A percentile compares a stretch with the other conserved stretches of the same genome.
Evolutionary conservation across 352 stramenopile genomes (phyloP).

Genomic region (Phytophthora quininea): DNA sequence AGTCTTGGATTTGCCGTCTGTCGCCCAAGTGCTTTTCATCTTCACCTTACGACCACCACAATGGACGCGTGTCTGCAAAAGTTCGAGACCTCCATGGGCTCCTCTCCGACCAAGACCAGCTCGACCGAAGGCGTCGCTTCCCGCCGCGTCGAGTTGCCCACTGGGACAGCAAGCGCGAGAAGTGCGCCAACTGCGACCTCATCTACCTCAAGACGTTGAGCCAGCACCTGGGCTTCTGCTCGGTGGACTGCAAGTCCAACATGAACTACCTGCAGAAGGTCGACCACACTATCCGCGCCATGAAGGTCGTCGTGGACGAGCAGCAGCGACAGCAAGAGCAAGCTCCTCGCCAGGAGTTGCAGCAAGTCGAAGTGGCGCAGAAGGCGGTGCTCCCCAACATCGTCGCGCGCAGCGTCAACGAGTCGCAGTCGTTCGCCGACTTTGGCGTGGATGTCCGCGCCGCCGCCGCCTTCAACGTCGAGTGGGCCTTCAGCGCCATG

Average conservation of each 20-base stretch:
- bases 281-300: constrained; percentile 77
- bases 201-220: constrained; percentile 89
- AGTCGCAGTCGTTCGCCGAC: constrained; percentile 72
- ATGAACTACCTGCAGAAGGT: constrained; percentile 81
- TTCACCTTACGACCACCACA: constrained; percentile 26
- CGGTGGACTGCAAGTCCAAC: constrained; percentile 90
- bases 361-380: constrained; percentile 23
- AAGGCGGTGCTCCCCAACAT: constrained; percentile 22
- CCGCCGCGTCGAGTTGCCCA: constrained; percentile 53
- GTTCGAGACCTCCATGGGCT: constrained; percentile 35
- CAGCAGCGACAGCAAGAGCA: constrained; percentile 43
- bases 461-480: constrained; percentile 53
- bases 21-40: constrained; percentile 25
- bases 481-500: constrained; percentile 81
- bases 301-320: constrained; percentile 68
- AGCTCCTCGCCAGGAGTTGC: constrained; percentile 15
- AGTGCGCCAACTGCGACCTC: constrained; percentile 84
- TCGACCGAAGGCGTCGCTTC: constrained; percentile 9
- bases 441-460: constrained; percentile 69
- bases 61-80: constrained; percentile 58
- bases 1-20: constrained; percentile 40
- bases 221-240: constrained; percentile 76
- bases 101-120: constrained; percentile 8
- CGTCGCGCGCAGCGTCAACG: constrained; percentile 20
- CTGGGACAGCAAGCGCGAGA: constrained; percentile 87